Conservation (phyloP, 2,329 filamentous ascomycete genomes). For the Blastomyces percursus region DNA sequence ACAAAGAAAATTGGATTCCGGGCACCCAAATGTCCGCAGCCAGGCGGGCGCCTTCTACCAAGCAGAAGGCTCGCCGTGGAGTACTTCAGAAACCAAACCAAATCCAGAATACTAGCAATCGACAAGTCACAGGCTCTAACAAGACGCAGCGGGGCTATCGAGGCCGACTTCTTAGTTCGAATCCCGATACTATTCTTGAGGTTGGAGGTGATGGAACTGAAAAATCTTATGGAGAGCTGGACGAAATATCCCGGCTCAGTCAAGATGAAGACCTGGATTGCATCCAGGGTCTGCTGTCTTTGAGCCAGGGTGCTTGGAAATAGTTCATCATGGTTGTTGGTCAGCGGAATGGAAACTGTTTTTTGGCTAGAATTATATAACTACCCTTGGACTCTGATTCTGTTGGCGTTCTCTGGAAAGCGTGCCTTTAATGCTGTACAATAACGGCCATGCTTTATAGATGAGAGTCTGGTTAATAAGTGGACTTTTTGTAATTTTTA, state of each 20-base stretch:
- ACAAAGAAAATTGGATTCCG: conserved; percentile 83
- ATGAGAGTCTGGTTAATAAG: neutral
- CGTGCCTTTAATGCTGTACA: neutral
- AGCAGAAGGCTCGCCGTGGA: conserved; percentile 21
- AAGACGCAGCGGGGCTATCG: conserved; percentile 22
- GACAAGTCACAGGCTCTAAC: conserved; percentile 12
- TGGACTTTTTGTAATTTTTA: conserved; percentile 1
- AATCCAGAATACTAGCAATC: conserved; percentile 14
- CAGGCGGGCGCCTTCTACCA: conserved; percentile 21
- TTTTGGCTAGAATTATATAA: neutral
- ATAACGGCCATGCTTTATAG: neutral
- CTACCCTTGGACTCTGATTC: neutral
- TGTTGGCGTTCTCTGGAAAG: neutral
- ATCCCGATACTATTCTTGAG: conserved; percentile 19
- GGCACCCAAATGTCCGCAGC: conserved; percentile 35
- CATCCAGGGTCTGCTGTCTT: conserved; percentile 73
- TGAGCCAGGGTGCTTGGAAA: conserved; percentile 88
- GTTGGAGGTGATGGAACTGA: conserved; percentile 26
- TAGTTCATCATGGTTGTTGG: conserved; percentile 23
- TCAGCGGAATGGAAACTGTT: neutral
- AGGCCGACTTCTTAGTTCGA: conserved; percentile 15
- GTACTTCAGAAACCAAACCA: conserved; percentile 37
- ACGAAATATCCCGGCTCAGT: conserved; percentile 58
- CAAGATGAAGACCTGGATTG: conserved; percentile 78
- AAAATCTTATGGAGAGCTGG: conserved; percentile 29